Conservation (phyloP, 805 yeast genomes). For the Ogataea ganodermae region DNA sequence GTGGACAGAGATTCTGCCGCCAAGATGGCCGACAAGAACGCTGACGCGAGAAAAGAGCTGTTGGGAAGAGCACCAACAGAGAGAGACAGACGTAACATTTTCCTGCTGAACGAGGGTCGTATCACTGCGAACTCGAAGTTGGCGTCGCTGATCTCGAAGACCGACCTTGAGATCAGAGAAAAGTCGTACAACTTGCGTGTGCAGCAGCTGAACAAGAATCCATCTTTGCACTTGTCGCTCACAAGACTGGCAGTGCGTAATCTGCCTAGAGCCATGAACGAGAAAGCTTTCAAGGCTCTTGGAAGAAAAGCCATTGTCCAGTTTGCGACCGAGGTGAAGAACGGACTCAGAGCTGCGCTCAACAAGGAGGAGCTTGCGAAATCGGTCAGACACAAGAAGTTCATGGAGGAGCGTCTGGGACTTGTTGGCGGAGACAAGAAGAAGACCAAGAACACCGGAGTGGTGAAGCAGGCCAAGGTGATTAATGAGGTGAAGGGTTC, state of each 20-base stretch:
- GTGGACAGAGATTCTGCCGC: constrained; percentile 85
- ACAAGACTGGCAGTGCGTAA: constrained; percentile 95
- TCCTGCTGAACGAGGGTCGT: constrained; percentile 90
- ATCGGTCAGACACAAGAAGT: constrained; percentile 65
- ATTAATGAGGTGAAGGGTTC: constrained; percentile 90
- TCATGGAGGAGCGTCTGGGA: constrained; percentile 35
- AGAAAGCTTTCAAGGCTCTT: constrained; percentile 83
- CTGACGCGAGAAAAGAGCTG: constrained; percentile 68
- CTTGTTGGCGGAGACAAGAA: constrained; percentile 48
- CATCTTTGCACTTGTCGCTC: constrained; percentile 87
- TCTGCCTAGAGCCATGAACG: constrained; percentile 88
- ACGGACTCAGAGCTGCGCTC: constrained; percentile 74
- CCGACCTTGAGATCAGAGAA: constrained; percentile 86
- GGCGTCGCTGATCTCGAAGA: constrained; percentile 62
- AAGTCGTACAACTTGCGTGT: constrained; percentile 84
- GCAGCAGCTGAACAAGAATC: constrained; percentile 87
- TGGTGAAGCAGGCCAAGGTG: constrained; percentile 90
- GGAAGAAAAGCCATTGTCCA: constrained; percentile 94
- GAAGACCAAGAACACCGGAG: constrained; percentile 78
- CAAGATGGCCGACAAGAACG: constrained; percentile 69
- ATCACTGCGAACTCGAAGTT: constrained; percentile 78
- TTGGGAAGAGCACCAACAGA: constrained; percentile 80
- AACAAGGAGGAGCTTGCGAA: constrained; percentile 86
- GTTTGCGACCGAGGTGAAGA: constrained; percentile 87
- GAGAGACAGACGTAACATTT: constrained; percentile 82